Percentiles rank a stretch among this genome's conserved stretches.
These are phyloP conservation scores for Tetrastigma voinierianum DNA, from an alignment of 164 flowering plant genomes.

Conservation along the genomic window DNA sequence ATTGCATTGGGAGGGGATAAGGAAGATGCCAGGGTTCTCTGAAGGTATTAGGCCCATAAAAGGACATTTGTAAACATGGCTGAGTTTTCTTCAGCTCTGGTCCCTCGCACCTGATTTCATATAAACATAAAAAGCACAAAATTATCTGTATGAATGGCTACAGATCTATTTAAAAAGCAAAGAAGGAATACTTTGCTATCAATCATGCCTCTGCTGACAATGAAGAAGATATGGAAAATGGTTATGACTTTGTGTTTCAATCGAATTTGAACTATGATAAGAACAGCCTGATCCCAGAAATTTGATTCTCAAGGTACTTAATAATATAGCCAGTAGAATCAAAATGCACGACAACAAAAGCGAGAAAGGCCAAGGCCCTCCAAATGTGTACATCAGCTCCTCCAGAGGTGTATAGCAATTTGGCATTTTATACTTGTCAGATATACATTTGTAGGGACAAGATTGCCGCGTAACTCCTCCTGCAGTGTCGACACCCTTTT, in stretches of 20 bases:
- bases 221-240: constrained; percentile 77
- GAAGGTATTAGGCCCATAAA: constrained; percentile 98
- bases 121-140: constrained; percentile 4
- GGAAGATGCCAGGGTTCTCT: constrained; percentile 99
- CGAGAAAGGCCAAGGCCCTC: constrained; percentile 86
- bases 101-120: constrained; percentile 67
- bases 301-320: constrained; percentile 64
- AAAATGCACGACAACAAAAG: constrained; percentile 52
- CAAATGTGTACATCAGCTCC: constrained; percentile 82
- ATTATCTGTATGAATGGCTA: neutral
- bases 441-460: constrained; percentile 81
- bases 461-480: constrained; percentile 66
- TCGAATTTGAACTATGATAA: constrained; percentile 36
- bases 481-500: constrained; percentile 25
- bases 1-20: constrained; percentile 84
- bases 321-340: constrained; percentile 54
- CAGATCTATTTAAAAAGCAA: neutral
- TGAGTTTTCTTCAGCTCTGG: constrained; percentile 83
- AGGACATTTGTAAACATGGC: constrained; percentile 88
- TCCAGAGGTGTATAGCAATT: constrained; percentile 89
- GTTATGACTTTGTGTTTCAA: constrained; percentile 45
- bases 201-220: constrained; percentile 72
- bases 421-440: constrained; percentile 83
- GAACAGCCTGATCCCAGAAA: constrained; percentile 50
- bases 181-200: neutral